Evolutionary conservation across 1,284 basidiomycete species (phyloP).

Genomic region (Marasmius oreades): DNA sequence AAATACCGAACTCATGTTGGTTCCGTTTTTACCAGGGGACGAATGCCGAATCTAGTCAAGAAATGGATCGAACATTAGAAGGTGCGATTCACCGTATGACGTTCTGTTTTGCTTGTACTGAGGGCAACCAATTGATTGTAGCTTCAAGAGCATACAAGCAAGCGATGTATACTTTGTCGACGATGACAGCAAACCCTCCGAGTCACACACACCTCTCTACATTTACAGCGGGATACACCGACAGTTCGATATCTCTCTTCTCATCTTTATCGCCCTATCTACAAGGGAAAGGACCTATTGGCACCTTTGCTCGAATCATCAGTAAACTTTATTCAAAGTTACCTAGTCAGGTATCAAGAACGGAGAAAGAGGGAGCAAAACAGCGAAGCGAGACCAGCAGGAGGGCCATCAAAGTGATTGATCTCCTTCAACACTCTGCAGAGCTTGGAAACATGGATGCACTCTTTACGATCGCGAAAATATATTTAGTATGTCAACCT

Average conservation of each 20-base stretch:
- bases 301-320: constrained; percentile 59
- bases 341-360: constrained; percentile 35
- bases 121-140: constrained; percentile 22
- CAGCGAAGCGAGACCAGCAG: constrained; percentile 55
- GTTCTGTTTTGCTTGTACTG: not conserved
- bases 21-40: constrained; percentile 7
- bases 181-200: constrained; percentile 55
- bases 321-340: constrained; percentile 58
- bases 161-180: constrained; percentile 59
- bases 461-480: constrained; percentile 63
- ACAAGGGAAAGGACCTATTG: constrained; percentile 70
- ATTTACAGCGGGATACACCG: constrained; percentile 33
- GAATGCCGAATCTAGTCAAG: constrained; percentile 21
- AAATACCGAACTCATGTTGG: not conserved
- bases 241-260: constrained; percentile 49
- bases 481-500: constrained; percentile 60
- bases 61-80: constrained; percentile 44
- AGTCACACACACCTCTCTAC: constrained; percentile 51
- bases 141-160: constrained; percentile 70
- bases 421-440: constrained; percentile 74
- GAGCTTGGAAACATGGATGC: constrained; percentile 79
- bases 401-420: constrained; percentile 73
- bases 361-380: constrained; percentile 46
- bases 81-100: constrained; percentile 29
- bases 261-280: constrained; percentile 61